phyloP scores from a whole-genome alignment of 306 rosid genomes.

The Cercis canadensis region DNA sequence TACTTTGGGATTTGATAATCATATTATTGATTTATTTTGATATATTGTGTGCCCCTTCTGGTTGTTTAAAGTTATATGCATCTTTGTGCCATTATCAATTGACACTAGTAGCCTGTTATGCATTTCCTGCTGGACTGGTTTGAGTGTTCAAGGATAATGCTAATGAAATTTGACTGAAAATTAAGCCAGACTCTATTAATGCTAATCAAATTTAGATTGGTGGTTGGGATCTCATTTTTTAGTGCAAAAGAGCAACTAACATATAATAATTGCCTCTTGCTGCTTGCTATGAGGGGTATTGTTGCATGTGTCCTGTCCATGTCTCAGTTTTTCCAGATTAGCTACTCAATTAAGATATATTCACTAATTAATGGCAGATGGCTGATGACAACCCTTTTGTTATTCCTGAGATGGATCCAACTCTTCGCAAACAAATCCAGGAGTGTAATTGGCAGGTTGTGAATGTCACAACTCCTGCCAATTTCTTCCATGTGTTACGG shows the following conservation, averaged over 20 bases:
- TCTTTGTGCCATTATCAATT: too few relatives aligned
- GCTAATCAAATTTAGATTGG: not conserved
- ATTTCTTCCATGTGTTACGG: slow-evolving; percentile 89
- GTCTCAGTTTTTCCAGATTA: slow-evolving; percentile 8
- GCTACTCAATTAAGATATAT: slow-evolving; percentile 18
- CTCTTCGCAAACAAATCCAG: slow-evolving; percentile 92
- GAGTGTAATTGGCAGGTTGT: slow-evolving; percentile 95
- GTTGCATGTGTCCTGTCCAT: not conserved
- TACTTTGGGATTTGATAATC: too few relatives aligned
- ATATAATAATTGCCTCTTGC: slow-evolving; percentile 20
- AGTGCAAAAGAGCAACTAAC: too few relatives aligned
- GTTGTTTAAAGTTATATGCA: too few relatives aligned
- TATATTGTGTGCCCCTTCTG: too few relatives aligned
- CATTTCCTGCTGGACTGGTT: too few relatives aligned
- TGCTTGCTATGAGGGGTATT: not conserved
- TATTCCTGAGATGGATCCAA: slow-evolving; percentile 96
- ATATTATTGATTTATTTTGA: too few relatives aligned
- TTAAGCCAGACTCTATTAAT: too few relatives aligned
- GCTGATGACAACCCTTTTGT: slow-evolving; percentile 86
- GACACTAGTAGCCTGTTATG: too few relatives aligned
- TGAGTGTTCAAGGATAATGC: too few relatives aligned
- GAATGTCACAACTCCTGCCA: slow-evolving; percentile 94
- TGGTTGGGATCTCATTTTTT: not conserved
- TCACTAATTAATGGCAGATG: slow-evolving; percentile 64
- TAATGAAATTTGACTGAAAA: not conserved